Percentiles rank a stretch among this genome's conserved stretches.
Evolutionary conservation across 2,329 filamentous ascomycete species (phyloP).

Genomic region (Hypoxylon sp.): DNA sequence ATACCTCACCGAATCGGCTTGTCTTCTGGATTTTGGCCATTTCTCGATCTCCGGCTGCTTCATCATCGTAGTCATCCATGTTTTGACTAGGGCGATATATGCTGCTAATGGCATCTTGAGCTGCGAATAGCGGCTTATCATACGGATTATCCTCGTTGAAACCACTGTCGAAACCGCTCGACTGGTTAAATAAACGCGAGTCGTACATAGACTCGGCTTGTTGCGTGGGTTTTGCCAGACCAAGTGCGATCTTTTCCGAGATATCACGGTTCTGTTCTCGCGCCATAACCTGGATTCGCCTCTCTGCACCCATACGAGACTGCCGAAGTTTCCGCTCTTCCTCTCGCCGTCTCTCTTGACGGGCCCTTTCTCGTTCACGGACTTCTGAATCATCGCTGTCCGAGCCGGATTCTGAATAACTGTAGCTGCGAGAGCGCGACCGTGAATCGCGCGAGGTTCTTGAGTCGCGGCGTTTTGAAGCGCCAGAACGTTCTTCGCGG

Average conservation of each 20-base stretch:
- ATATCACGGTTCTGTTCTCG: slow-evolving; percentile 97
- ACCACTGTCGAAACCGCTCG: slow-evolving; percentile 88
- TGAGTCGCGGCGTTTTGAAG: slow-evolving; percentile 64
- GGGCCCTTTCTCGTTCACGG: slow-evolving; percentile 81
- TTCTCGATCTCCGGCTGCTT: slow-evolving; percentile 83
- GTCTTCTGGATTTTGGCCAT: slow-evolving; percentile 90
- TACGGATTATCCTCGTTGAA: slow-evolving; percentile 99
- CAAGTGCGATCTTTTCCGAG: slow-evolving; percentile 94
- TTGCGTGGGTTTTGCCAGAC: slow-evolving; percentile 93
- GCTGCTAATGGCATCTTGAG: slow-evolving; percentile 92
- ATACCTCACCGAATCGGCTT: slow-evolving; percentile 85
- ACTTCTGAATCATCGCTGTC: slow-evolving; percentile 77
- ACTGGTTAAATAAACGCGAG: slow-evolving; percentile 93
- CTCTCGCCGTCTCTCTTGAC: slow-evolving; percentile 83
- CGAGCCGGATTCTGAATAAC: slow-evolving; percentile 66
- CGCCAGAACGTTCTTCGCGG: slow-evolving; percentile 80
- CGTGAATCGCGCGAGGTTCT: slow-evolving; percentile 60
- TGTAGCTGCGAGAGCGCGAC: slow-evolving; percentile 67
- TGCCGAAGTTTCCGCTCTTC: slow-evolving; percentile 92
- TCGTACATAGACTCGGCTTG: slow-evolving; percentile 97
- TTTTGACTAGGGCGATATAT: slow-evolving; percentile 89
- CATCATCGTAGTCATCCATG: slow-evolving; percentile 81
- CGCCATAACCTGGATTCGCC: slow-evolving; percentile 91
- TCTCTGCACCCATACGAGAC: slow-evolving; percentile 94
- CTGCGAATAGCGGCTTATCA: slow-evolving; percentile 96